Base-by-base conservation (phyloP, 2,329 filamentous ascomycete species). In the Beauveria varroae region DNA sequence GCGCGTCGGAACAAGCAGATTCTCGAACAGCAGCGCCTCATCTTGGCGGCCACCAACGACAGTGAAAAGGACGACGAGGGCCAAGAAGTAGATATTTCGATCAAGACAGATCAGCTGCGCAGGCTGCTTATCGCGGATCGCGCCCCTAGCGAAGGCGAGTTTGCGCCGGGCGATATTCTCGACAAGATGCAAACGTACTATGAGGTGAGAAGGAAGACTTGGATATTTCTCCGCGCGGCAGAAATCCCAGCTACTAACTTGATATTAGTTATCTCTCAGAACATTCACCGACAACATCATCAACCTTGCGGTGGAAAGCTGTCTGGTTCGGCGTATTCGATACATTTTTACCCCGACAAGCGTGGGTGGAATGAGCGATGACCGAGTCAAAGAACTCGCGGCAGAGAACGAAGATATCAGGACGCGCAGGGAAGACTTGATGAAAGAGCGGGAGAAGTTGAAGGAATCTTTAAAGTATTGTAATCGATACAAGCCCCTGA, bases 231-330 rank as follows among this genome's bases (percentile, higher is more conserved):
- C 30, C 5, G 30, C 30, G 30, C 5, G 30, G 0, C 30, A 5
- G 14, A 14, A 12, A 4, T 34, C 2, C 1, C 30, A 34, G 30
- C 30, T 34, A 14, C 30, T 34, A 34, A 34, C 30, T 34, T 34
- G 30, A 34, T 37, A n/a, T 44, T 20, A 76, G 72, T 71, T 75
- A 64, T 71, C 75, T 1, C 68, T 76, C 6, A 63, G 73, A 28
- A 74, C 71, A 0, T 78, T 79, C 51, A 68, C 75, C 2, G 73
- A 81, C 26, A 77, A 78, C 40, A 68, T 79, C 24, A 70, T 74
- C 30, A 75, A 70, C 14, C 70, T 79, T 2, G 77, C 71, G 0
- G 68, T 78, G 0, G 78, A 80, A 63, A 75, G 74, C 54, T 78
- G 75, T 57, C 71, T 80, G 2, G 66, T 80, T 1, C 64, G 56